Evolutionary conservation across 2,329 filamentous ascomycete genomes (phyloP), one percentile per base, ranked within the genome.

Genomic region (Fusarium sp.): DNA sequence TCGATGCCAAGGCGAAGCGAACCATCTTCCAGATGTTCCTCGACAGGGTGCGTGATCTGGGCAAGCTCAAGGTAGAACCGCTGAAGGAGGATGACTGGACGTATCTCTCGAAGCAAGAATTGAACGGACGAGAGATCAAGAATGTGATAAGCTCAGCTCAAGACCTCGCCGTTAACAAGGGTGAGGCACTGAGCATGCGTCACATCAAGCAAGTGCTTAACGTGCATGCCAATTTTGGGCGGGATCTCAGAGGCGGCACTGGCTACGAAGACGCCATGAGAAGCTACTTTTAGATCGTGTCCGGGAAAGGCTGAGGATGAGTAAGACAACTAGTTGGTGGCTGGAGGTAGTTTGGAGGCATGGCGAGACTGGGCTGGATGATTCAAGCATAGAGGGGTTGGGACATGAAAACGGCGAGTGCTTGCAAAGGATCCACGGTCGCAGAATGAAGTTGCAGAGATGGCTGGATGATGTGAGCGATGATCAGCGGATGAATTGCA

Each of bases 21-120:
- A 88, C 90, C 69, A 93, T 98, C 54, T 97, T 96, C 90, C 92
- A 92, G 82, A 92, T 95, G 84, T 97, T 97, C 82, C 86, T 98
- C 43, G 90, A 93, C 67, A 90, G 91, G 37, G 94, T 95, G 4
- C 87, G 89, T 37, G 86, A 89, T 15, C 88, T 91, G 54, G 91
- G 94, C 67, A 90, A 89, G 61, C 82, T 91, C 17, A 85, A 89
- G 70, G 86, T 89, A 2, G 89, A 90, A 75, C 82, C 86, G 0
- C 93, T 95, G 78, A 87, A 85, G 3, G 91, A 94, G 4, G 87
- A 90, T 10, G 93, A 97, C 79, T 91, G 91, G 71, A 89, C 91
- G 57, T 81, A 84, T 45, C 85, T 97, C 22, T 90, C 92, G 1
- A 88, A 91, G 61, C 90, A 93, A 79, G 91, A 91, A 40, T 86